Conservation (phyloP, 176 grass and related monocot species). For the Alloteropsis semialata region DNA sequence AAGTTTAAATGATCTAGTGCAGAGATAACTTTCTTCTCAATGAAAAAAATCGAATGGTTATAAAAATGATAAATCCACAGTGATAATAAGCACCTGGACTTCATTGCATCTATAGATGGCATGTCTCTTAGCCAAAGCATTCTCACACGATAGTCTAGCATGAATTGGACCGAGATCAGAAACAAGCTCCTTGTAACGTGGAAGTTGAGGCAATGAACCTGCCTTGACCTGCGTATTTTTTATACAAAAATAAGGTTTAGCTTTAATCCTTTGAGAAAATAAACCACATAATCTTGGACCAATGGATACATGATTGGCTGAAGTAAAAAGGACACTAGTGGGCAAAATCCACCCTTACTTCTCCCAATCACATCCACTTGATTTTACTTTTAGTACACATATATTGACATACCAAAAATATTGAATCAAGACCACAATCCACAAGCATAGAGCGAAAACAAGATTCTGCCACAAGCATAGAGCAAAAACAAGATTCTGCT, state of each 20-base stretch:
- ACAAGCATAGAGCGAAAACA: neutral
- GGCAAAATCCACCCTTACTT: neutral
- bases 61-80: slow-evolving; percentile 4
- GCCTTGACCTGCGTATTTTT: slow-evolving; percentile 69
- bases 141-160: slow-evolving; percentile 74
- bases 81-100: slow-evolving; percentile 63
- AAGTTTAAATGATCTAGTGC: slow-evolving; percentile 12
- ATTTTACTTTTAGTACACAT: neutral
- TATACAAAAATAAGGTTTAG: slow-evolving; percentile 15
- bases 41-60: neutral
- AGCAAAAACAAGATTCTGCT: neutral
- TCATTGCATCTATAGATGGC: slow-evolving; percentile 90
- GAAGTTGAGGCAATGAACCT: slow-evolving; percentile 81
- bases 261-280: neutral
- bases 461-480: neutral
- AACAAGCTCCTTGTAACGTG: slow-evolving; percentile 77
- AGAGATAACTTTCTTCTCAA: neutral
- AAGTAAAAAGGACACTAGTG: neutral
- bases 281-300: neutral
- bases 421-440: neutral
- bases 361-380: slow-evolving; percentile 3
- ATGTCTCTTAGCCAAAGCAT: slow-evolving; percentile 67
- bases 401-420: neutral
- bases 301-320: neutral
- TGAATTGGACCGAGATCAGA: slow-evolving; percentile 85